These are phyloP conservation scores for Hysterium pulicare DNA, from an alignment of 2,329 filamentous ascomycete species.

Conservation along the genomic window DNA sequence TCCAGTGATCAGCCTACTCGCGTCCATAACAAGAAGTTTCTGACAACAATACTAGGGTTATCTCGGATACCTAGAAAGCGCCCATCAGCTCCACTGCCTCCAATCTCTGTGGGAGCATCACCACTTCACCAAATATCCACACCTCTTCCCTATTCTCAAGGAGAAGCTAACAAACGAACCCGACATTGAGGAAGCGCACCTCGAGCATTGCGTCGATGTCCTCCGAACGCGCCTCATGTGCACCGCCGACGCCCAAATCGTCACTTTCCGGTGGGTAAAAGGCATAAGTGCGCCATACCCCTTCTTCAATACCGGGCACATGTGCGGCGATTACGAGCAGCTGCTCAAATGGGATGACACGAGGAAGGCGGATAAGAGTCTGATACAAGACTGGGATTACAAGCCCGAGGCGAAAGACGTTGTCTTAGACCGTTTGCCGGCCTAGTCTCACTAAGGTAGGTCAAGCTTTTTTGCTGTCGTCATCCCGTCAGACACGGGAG, in stretches of 20 bases:
- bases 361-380: conserved; percentile 1
- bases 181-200: conserved; percentile 5
- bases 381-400: too few species aligned
- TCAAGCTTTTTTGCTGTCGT: too few species aligned
- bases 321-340: conserved; percentile 5
- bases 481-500: too few species aligned
- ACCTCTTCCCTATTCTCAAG: conserved; percentile 2
- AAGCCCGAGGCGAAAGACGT: too few species aligned
- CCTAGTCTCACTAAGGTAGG: too few species aligned
- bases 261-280: conserved; percentile 8
- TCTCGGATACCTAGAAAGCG: conserved; percentile 5
- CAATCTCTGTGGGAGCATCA: conserved; percentile 6
- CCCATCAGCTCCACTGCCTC: conserved; percentile 8
- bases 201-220: conserved; percentile 9
- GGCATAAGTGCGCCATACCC: conserved; percentile 1
- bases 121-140: conserved; percentile 5
- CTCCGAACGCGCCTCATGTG: conserved; percentile 2
- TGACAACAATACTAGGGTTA: conserved; percentile 3
- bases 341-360: conserved; percentile 1
- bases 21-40: too few species aligned
- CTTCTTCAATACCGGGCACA: conserved; percentile 4
- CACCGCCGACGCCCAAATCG: conserved; percentile 1
- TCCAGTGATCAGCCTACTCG: too few species aligned
- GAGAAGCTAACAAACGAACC: conserved; percentile 3
- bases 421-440: too few species aligned